Evolutionary conservation across 352 stramenopile species (phyloP).

Genomic region (Pythium folliculosum): DNA sequence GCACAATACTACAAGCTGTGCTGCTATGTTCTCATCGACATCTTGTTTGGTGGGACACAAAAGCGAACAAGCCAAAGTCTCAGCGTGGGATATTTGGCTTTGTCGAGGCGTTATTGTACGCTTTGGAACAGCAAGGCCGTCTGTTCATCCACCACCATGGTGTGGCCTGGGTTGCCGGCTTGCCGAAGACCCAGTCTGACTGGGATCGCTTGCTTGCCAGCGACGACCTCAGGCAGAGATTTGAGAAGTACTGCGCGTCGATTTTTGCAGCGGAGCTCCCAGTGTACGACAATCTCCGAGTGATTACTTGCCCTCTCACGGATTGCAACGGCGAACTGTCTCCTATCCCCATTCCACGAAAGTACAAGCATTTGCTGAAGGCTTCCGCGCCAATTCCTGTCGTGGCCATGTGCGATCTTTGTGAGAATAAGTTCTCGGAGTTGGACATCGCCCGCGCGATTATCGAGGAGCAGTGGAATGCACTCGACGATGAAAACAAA

Average conservation of each 20-base stretch:
- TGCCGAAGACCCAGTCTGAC: constrained; percentile 29
- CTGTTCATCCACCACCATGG: constrained; percentile 33
- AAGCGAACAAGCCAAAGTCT: constrained; percentile 24
- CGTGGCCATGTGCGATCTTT: constrained; percentile 11
- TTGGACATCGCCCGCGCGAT: not conserved
- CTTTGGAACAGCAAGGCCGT: constrained; percentile 27
- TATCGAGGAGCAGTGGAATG: constrained; percentile 7
- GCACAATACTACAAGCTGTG: constrained; percentile 22
- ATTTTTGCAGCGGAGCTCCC: constrained; percentile 29
- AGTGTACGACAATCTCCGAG: constrained; percentile 7
- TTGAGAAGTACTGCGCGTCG: constrained; percentile 29
- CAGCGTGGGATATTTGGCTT: constrained; percentile 27
- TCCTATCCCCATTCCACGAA: constrained; percentile 13
- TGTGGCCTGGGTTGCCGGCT: constrained; percentile 25
- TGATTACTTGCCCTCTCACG: constrained; percentile 1
- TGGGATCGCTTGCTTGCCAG: constrained; percentile 22
- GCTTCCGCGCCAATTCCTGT: not conserved
- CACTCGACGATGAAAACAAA: constrained; percentile 17
- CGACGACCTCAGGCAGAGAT: constrained; percentile 6
- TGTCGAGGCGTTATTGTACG: constrained; percentile 27
- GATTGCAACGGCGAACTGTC: constrained; percentile 13
- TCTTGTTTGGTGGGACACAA: constrained; percentile 23
- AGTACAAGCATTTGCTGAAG: constrained; percentile 26
- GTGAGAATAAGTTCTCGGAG: not conserved
- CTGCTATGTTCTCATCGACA: constrained; percentile 20